Conservation (phyloP, 2,329 filamentous ascomycete species). For the Grosmannia huntii region DNA sequence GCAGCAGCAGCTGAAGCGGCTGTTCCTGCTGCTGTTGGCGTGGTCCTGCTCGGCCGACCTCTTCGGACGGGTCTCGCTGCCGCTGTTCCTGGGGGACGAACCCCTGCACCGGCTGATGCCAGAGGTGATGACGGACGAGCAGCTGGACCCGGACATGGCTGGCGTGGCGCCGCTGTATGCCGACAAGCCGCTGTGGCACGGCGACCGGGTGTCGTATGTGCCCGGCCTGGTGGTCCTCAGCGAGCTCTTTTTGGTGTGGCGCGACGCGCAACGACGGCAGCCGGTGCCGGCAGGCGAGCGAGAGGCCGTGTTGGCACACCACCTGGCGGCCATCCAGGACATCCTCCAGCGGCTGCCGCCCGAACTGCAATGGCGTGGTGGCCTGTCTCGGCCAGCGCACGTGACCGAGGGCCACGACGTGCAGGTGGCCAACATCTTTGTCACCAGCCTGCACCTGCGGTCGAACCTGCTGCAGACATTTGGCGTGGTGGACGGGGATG, state of each 20-base stretch:
- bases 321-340: slow-evolving; percentile 15
- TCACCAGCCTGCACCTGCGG: slow-evolving; percentile 23
- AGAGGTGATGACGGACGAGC: not conserved
- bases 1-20: slow-evolving; percentile 20
- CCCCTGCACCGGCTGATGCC: not conserved
- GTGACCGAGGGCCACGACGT: slow-evolving; percentile 22
- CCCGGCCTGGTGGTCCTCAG: slow-evolving; percentile 21
- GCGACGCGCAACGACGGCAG: slow-evolving; percentile 15
- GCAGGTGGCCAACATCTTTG: slow-evolving; percentile 23
- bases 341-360: slow-evolving; percentile 21
- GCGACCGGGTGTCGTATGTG: slow-evolving; percentile 19
- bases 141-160: not conserved
- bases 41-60: slow-evolving; percentile 4
- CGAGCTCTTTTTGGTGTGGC: slow-evolving; percentile 22
- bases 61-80: not conserved
- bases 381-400: not conserved
- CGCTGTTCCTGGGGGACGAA: not conserved
- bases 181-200: slow-evolving; percentile 17
- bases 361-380: slow-evolving; percentile 20
- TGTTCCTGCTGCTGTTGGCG: slow-evolving; percentile 23
- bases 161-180: slow-evolving; percentile 2
- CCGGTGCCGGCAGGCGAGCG: slow-evolving; percentile 1
- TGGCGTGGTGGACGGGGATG: slow-evolving; percentile 9
- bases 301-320: not conserved
- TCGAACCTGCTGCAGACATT: slow-evolving; percentile 24